Percentiles rank a stretch among this genome's conserved stretches.
These are phyloP conservation scores for Globisporangium recalcitrans DNA, from an alignment of 352 stramenopile species.

Conservation along the genomic window DNA sequence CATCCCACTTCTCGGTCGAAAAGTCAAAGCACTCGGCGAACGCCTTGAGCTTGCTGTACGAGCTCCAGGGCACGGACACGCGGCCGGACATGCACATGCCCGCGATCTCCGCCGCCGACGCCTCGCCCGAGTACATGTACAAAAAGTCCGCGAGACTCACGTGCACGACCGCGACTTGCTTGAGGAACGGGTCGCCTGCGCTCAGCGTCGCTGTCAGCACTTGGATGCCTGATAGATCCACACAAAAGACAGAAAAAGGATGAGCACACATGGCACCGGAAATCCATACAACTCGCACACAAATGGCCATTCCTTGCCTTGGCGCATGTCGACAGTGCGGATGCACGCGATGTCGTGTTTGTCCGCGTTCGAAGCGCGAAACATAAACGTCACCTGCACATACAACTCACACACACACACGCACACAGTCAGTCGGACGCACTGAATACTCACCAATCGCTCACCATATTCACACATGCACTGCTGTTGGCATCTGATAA, in stretches of 20 bases:
- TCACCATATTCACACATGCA: neutral
- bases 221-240: conserved; percentile 30
- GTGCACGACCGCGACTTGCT: conserved; percentile 62
- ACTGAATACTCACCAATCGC: neutral
- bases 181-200: conserved; percentile 44
- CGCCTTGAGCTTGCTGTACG: conserved; percentile 75
- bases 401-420: neutral
- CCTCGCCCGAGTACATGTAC: conserved; percentile 85
- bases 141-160: conserved; percentile 78
- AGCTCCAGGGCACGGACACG: conserved; percentile 79
- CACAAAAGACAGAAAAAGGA: conserved; percentile 1
- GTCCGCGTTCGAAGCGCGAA: conserved; percentile 38
- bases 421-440: neutral
- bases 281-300: too few relatives aligned
- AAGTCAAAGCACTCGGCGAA: conserved; percentile 87
- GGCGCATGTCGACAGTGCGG: conserved; percentile 71
- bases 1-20: conserved; percentile 73
- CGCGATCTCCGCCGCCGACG: conserved; percentile 69
- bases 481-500: conserved; percentile 4
- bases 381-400: conserved; percentile 76
- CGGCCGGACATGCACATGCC: conserved; percentile 82
- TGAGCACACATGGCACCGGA: neutral
- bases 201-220: conserved; percentile 48
- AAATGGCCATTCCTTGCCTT: too few relatives aligned
- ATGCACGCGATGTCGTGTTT: conserved; percentile 57